phyloP scores from a whole-genome alignment of 2,329 filamentous ascomycete species.

The Trichoderma harzianum region DNA sequence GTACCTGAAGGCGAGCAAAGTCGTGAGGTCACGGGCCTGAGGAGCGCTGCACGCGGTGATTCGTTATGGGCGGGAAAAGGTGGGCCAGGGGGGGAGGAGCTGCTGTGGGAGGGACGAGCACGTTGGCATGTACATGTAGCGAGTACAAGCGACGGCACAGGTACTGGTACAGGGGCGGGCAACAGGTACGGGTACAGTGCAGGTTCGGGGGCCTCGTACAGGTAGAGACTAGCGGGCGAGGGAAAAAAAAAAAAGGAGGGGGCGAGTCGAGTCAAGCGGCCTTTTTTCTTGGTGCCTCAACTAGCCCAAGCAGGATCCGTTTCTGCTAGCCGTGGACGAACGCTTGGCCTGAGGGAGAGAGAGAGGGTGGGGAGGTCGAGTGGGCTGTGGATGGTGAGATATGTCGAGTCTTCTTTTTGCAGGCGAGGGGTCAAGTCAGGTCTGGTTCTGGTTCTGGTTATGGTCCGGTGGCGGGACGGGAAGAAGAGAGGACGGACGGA shows the following conservation, averaged over 20 bases:
- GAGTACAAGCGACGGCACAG: neutral
- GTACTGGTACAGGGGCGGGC: neutral
- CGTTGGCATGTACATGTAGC: slow-evolving; percentile 3
- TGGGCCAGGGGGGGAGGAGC: neutral
- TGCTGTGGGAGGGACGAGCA: neutral
- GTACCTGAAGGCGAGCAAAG: slow-evolving; percentile 20
- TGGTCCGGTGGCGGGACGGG: neutral
- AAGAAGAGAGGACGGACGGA: neutral
- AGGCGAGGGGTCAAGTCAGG: neutral
- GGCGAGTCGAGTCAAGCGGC: slow-evolving; percentile 11
- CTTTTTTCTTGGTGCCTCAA: neutral
- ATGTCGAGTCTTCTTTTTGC: neutral
- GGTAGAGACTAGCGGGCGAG: neutral
- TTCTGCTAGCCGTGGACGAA: slow-evolving; percentile 1
- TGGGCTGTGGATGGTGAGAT: slow-evolving; percentile 5
- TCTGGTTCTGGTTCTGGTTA: neutral
- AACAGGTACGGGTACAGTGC: neutral
- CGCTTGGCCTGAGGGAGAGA: neutral
- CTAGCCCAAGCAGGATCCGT: slow-evolving; percentile 8
- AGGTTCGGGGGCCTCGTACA: neutral
- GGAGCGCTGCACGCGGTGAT: slow-evolving; percentile 21
- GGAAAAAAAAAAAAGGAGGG: neutral
- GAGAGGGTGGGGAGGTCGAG: neutral
- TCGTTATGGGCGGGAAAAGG: slow-evolving; percentile 17
- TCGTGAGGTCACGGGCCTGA: slow-evolving; percentile 29